Evolutionary conservation across 805 yeast genomes (phyloP), one percentile per base, ranked within the genome.

Genomic region (fission yeast (Schizosaccharomyces pombe)): DNA sequence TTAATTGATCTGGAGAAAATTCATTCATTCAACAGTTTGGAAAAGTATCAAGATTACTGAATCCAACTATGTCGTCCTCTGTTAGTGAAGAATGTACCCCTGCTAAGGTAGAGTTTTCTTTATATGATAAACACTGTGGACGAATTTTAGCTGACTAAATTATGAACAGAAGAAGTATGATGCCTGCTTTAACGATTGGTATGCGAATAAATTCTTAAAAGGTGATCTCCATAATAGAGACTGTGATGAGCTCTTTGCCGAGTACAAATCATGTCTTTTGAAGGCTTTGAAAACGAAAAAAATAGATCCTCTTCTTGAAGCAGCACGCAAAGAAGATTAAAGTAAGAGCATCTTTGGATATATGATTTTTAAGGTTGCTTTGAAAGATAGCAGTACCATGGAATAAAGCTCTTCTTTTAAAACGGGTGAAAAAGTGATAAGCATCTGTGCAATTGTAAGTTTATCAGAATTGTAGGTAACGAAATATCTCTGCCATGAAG

Each of bases 111-210:
- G 30, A 32, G 37, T 9, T 9, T 32, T 9, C 14, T 32, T 14
- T 11, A 40, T 24, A 40, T 40, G 19, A 40, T 11, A 9, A 40
- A 40, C 19, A 19, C n/a, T n/a, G n/a, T n/a, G n/a, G n/a, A n/a
- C n/a, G n/a, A n/a, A n/a, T n/a, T n/a, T n/a, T n/a, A n/a, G n/a
- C n/a, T n/a, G n/a, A n/a, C n/a, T n/a, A n/a, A n/a, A n/a, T n/a
- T n/a, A n/a, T n/a, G n/a, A n/a, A n/a, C n/a, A 49, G 53, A 22
- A 52, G 26, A 31, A 33, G 26, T 89, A 89, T 63, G 96, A 87
- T 63, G 80, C 78, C 62, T 87, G 97, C 65, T 87, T 89, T 70
- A 86, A 85, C 67, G 74, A 75, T 58, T 86, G 96, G 96, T 87
- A 87, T 65, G 95, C 87, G 61, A 81, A 74, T 70, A 59, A 54